phyloP scores from a whole-genome alignment of 345 rosid genomes.

The Gossypium raimondii region DNA sequence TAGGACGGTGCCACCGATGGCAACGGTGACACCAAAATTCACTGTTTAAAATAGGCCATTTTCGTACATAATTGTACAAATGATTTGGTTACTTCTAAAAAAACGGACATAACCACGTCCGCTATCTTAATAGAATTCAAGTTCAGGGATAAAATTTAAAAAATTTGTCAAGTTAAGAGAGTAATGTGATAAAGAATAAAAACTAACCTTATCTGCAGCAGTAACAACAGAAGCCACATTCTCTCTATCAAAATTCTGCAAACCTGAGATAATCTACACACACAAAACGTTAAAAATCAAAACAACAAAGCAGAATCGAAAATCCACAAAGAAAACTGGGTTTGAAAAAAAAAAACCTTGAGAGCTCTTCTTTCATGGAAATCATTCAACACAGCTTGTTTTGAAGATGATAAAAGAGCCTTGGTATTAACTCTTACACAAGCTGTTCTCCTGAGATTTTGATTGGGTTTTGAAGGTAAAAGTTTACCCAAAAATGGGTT shows the following conservation, averaged over 20 bases:
- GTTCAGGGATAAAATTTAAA: no score
- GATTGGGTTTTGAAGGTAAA: slow-evolving; percentile 23
- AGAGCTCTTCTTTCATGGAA: slow-evolving; percentile 50
- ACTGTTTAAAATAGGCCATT: rapidly evolving
- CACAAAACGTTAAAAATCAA: not conserved
- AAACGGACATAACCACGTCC: no score
- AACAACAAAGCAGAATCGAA: not conserved
- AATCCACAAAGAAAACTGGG: not conserved
- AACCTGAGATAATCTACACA: slow-evolving; percentile 50
- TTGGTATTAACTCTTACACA: slow-evolving; percentile 15
- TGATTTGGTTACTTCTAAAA: no score
- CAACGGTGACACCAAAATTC: rapidly evolving
- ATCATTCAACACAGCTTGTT: slow-evolving; percentile 34
- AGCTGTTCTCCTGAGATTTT: slow-evolving; percentile 14
- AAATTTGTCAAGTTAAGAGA: no score
- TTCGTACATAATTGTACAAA: rapidly evolving
- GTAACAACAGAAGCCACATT: slow-evolving; percentile 55
- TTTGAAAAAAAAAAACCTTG: slow-evolving; percentile 28
- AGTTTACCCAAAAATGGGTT: slow-evolving; percentile 28
- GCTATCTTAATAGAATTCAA: no score
- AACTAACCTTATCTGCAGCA: slow-evolving; percentile 58
- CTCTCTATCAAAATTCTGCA: slow-evolving; percentile 47
- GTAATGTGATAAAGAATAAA: no score
- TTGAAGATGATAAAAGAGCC: slow-evolving; percentile 40
- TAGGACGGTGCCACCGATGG: rapidly evolving